These are phyloP conservation scores for Beauveria sp. DNA, from an alignment of 2,329 filamentous ascomycete species.

Conservation along the genomic window DNA sequence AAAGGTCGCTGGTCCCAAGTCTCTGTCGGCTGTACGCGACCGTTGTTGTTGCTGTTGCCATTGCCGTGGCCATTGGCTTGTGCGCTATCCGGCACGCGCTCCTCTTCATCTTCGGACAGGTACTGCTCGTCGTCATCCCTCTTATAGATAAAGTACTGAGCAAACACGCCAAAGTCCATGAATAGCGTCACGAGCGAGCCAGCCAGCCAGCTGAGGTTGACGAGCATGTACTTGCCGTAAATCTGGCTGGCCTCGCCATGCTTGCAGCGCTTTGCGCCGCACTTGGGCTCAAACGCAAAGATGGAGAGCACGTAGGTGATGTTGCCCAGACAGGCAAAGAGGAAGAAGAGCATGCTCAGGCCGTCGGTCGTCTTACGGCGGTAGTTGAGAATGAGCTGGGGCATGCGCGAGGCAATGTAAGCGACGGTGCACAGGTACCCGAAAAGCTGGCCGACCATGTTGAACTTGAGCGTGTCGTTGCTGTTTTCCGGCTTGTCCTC, in stretches of 20 bases:
- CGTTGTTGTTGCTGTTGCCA: slow-evolving; percentile 13
- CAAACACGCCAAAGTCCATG: slow-evolving; percentile 79
- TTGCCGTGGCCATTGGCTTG: slow-evolving; percentile 15
- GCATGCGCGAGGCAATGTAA: slow-evolving; percentile 83
- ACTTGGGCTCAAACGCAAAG: slow-evolving; percentile 77
- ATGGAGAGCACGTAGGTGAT: slow-evolving; percentile 89
- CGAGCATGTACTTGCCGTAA: slow-evolving; percentile 76
- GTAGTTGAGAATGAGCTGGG: slow-evolving; percentile 88
- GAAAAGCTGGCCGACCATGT: slow-evolving; percentile 76
- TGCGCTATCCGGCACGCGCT: slow-evolving; percentile 21
- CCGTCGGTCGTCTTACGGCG: slow-evolving; percentile 89
- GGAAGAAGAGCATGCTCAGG: slow-evolving; percentile 87
- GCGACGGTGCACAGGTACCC: slow-evolving; percentile 86
- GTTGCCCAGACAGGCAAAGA: slow-evolving; percentile 94
- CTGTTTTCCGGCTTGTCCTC: slow-evolving; percentile 31
- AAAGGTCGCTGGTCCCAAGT: slow-evolving; percentile 35
- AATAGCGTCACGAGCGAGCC: slow-evolving; percentile 83
- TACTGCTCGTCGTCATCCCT: slow-evolving; percentile 5
- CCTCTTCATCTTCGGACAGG: slow-evolving; percentile 32
- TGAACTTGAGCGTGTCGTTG: slow-evolving; percentile 55
- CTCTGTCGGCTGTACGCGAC: slow-evolving; percentile 21
- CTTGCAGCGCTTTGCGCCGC: slow-evolving; percentile 46
- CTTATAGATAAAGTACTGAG: slow-evolving; percentile 83
- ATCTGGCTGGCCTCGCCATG: slow-evolving; percentile 57
- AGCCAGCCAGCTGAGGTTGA: slow-evolving; percentile 85